Conservation (phyloP, 2,329 filamentous ascomycete species). For the Fusarium tjaetaba region DNA sequence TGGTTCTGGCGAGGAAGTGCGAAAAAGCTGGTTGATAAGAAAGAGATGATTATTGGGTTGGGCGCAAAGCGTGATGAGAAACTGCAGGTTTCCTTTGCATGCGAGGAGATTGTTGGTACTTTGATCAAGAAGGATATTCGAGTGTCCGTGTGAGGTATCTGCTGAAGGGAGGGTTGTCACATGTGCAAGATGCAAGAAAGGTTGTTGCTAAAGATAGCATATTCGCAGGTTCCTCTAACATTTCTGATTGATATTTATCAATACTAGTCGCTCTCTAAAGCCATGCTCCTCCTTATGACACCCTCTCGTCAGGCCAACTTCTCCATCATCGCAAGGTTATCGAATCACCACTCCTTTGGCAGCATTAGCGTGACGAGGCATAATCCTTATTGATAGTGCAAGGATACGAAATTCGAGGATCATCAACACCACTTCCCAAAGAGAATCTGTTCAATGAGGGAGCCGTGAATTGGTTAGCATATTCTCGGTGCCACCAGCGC, state of each 20-base stretch:
- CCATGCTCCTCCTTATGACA: neutral
- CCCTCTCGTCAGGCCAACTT: neutral
- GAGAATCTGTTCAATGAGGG: neutral
- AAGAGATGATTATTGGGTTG: slow-evolving; percentile 65
- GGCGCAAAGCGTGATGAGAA: slow-evolving; percentile 64
- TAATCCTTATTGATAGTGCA: neutral
- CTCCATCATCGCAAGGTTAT: neutral
- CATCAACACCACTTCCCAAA: neutral
- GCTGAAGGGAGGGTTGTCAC: neutral
- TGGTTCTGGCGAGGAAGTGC: slow-evolving; percentile 75
- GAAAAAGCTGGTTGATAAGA: slow-evolving; percentile 69
- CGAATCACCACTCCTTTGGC: neutral
- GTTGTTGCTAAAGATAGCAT: neutral
- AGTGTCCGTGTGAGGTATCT: slow-evolving; percentile 15
- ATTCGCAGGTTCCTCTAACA: neutral
- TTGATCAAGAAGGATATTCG: slow-evolving; percentile 46
- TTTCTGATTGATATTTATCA: neutral
- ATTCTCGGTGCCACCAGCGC: neutral
- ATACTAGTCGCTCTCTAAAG: neutral
- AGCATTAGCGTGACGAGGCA: slow-evolving; percentile 9
- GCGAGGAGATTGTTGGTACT: slow-evolving; percentile 82
- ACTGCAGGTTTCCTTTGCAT: slow-evolving; percentile 76
- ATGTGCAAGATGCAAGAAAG: neutral
- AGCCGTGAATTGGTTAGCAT: neutral
- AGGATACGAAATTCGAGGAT: neutral